These are phyloP conservation scores for Ceratocystis alfenasii DNA, from an alignment of 2,329 filamentous ascomycete genomes.

Conservation along the genomic window DNA sequence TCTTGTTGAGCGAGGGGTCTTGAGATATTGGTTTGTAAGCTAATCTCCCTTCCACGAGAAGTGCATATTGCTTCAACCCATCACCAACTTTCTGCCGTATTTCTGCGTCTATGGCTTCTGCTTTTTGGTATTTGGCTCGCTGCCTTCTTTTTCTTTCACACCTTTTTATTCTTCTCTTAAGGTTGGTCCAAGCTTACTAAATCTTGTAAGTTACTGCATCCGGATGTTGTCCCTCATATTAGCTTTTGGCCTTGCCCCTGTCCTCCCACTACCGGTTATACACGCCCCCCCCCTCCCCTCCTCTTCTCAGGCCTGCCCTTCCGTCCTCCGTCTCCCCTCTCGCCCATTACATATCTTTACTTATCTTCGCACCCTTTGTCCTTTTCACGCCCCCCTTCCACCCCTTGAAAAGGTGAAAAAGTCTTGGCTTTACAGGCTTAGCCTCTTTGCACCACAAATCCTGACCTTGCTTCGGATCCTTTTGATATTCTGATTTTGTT, in stretches of 20 bases:
- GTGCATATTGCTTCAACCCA: too few relatives aligned
- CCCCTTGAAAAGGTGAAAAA: constrained; percentile 10
- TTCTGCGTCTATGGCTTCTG: background rate
- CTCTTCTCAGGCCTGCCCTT: background rate
- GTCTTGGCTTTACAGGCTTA: constrained; percentile 11
- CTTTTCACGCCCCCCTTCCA: background rate
- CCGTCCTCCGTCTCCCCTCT: background rate
- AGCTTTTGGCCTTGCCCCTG: background rate
- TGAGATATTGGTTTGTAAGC: too few relatives aligned
- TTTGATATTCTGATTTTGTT: constrained; percentile 9
- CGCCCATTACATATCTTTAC: background rate
- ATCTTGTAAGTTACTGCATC: constrained; percentile 12
- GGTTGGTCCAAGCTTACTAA: background rate
- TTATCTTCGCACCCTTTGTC: background rate
- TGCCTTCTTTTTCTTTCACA: background rate
- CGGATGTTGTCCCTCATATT: background rate
- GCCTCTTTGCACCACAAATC: constrained; percentile 7
- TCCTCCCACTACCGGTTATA: background rate
- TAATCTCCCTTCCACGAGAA: too few relatives aligned
- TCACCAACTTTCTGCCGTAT: too few relatives aligned
- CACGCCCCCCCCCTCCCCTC: background rate
- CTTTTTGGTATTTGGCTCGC: too few relatives aligned
- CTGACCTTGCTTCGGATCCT: constrained; percentile 9
- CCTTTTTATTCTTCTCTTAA: background rate
- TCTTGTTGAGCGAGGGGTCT: too few relatives aligned